phyloP scores from a whole-genome alignment of 1,284 basidiomycete genomes.

The Kalmanozyma brasiliensis region DNA sequence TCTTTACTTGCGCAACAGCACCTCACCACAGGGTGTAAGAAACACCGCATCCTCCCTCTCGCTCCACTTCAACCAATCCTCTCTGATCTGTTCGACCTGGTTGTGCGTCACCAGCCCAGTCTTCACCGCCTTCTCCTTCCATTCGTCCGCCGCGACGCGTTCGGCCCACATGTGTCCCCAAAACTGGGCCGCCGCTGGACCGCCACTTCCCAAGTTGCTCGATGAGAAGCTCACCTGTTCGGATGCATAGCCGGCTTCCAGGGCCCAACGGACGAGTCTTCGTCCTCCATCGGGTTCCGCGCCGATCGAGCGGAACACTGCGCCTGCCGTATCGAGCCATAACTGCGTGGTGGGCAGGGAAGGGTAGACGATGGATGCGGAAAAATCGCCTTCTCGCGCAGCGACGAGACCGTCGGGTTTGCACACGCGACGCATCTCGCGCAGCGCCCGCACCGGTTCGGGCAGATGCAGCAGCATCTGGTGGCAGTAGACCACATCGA shows the following conservation, averaged over 20 bases:
- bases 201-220: constrained; percentile 29
- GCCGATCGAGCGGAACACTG: constrained; percentile 28
- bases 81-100: constrained; percentile 17
- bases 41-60: constrained; percentile 20
- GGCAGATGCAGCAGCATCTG: constrained; percentile 42
- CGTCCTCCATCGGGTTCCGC: constrained; percentile 38
- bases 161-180: constrained; percentile 43
- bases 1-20: constrained; percentile 33
- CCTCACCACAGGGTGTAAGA: constrained; percentile 35
- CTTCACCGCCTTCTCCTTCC: constrained; percentile 26
- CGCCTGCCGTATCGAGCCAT: constrained; percentile 13
- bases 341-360: constrained; percentile 6
- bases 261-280: constrained; percentile 30
- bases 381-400: constrained; percentile 28
- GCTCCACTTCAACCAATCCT: constrained; percentile 27
- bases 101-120: constrained; percentile 15
- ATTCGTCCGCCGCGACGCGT: constrained; percentile 14
- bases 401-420: constrained; percentile 33
- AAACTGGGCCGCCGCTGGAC: constrained; percentile 22
- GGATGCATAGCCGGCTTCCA: constrained; percentile 26
- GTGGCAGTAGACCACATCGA: constrained; percentile 40
- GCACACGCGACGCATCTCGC: constrained; percentile 42
- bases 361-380: constrained; percentile 17
- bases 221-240: constrained; percentile 31
- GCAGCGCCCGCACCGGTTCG: constrained; percentile 19